Conservation (phyloP, 805 yeast species). For the Lachancea kluyveri region DNA sequence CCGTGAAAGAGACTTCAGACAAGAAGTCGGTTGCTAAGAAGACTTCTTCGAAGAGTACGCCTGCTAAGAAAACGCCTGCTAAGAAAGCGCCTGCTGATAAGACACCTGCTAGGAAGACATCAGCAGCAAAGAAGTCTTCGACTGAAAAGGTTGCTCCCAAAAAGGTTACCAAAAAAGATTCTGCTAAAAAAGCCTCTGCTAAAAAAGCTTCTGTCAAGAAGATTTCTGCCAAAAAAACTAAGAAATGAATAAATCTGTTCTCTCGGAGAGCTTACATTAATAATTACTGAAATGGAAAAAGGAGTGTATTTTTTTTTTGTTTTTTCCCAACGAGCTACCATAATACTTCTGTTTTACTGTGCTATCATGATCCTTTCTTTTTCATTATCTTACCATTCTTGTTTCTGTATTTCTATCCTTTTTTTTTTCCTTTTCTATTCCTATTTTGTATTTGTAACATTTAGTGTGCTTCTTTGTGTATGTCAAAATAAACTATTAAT, state of each 20-base stretch:
- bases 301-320: no score
- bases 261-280: no score
- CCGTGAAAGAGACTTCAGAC: no score
- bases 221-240: no score
- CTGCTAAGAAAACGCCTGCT: conserved; percentile 25
- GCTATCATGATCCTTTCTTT: not conserved
- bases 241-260: conserved; percentile 1
- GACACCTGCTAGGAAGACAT: conserved; percentile 27
- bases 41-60: conserved; percentile 19
- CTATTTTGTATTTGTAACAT: no score
- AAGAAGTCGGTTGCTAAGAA: conserved; percentile 25
- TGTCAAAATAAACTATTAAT: no score
- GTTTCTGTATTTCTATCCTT: conserved; percentile 1
- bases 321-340: no score
- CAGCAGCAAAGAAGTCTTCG: conserved; percentile 24
- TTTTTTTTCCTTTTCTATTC: conserved; percentile 2
- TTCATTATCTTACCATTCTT: not conserved
- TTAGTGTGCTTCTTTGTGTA: no score
- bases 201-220: no score
- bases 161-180: conserved; percentile 10
- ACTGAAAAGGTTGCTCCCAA: conserved; percentile 14
- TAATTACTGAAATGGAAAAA: no score
- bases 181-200: not conserved
- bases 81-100: conserved; percentile 26
- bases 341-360: no score